Evolutionary conservation across 768 basidiomycete species (phyloP), one percentile per base, ranked within the genome.

Genomic region (Calocybe gangraenosa): DNA sequence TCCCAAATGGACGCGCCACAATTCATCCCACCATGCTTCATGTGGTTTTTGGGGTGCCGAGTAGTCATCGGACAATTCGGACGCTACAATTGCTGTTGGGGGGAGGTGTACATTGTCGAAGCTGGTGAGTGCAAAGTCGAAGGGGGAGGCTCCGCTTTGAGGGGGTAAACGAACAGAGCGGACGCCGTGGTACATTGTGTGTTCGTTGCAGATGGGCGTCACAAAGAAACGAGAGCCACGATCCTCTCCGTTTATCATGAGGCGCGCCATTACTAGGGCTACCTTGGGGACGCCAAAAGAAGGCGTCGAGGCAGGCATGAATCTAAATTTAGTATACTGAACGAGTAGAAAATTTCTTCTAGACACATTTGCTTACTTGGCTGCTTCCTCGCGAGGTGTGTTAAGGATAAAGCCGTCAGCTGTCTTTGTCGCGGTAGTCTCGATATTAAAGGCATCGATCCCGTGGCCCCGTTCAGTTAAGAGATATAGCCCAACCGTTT

Each of bases 271-370:
- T 18, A 80, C 77, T 21, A 81, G 50, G 10, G 78, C 77, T 4
- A 80, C 65, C 48, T 78, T 79, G 2, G 76, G 65, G 15, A 77
- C 65, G 3, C 71, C 70, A 51, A 77, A 78, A 5, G 64, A 56
- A 2, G 79, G 78, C 9, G 73, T 74, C 2, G 79, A 74, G 18
- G 76, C 71, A 7, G 79, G 78, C 78, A 81, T 80, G 53, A 78
- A 80, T 51, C 80, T 80, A 46, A 22, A 40, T 22, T 31, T 35
- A 40, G 39, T 35, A 51, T 50, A 42, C 46, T 21, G 42, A 42
- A 25, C 22, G 45, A 19, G 45, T 7, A 34, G 18, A 37, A 33
- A 30, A 22, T 17, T 44, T 21, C 42, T 28, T 17, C 20, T 41
- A 42, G 39, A 38, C 23, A 11, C 42, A 37, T 20, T 15, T 21